Base-by-base conservation (phyloP, 345 rosid species). In the Luvunga scandens region DNA sequence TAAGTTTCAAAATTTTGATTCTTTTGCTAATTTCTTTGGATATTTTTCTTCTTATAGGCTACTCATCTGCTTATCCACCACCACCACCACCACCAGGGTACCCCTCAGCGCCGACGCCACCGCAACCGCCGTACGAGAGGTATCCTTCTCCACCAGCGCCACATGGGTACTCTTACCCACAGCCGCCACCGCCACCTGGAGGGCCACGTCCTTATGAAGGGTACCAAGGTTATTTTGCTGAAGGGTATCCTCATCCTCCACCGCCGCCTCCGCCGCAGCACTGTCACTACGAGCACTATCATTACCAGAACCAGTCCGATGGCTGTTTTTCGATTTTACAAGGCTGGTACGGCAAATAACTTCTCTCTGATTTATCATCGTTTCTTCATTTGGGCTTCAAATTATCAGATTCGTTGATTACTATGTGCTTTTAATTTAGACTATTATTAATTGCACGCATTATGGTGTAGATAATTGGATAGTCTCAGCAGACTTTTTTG, bases 211-310 rank as follows among this genome's bases (percentile, higher is more conserved):
- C 84, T 2, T 88, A 87, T 68, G 93, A 88, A 75, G 93, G 96
- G 33, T 91, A 91, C 78, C 96, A 93, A 83, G 96, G 96, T 56
- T 93, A 93, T 83, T 93, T 93, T 79, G 81, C 84, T 7, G 88
- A 83, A 78, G 93, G 92, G 53, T 86, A 86, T 75, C 91, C 88
- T 64, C 87, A 83, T 2, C 85, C 84, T 14, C 85, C 88, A 0
- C 88, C 89, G 0, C 88, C 83, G 0, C 88, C 89, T 9, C 83
- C 82, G 5, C 88, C 82, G 5, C 88, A 82, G 74, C 81, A 81
- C 39, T 80, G 82, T 75, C 84, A 84, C 60, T 84, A 90, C 69
- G 87, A 88, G 9, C 93, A 91, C 74, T 81, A 91, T 61, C 88
- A 86, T 77, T 78, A 84, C 79, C 85, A 90, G 62, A 83, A 86